These are phyloP conservation scores for Neofusicoccum laricinum DNA, from an alignment of 2,329 filamentous ascomycete genomes.

Conservation along the genomic window DNA sequence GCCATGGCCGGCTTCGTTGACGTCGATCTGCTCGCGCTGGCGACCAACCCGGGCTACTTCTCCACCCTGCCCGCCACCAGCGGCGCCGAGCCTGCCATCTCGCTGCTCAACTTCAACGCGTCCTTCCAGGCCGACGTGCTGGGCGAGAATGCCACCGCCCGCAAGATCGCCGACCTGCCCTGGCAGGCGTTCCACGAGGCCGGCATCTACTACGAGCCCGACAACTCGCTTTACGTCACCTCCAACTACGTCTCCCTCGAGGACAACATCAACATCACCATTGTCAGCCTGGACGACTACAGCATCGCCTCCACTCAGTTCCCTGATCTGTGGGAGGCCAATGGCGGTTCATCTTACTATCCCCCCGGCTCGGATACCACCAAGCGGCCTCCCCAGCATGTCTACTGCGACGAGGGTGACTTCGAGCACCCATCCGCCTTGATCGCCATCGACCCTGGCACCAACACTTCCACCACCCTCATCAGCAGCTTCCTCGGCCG, in stretches of 20 bases:
- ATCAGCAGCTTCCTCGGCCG: conserved; percentile 49
- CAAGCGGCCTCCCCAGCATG: conserved; percentile 26
- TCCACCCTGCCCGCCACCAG: conserved; percentile 27
- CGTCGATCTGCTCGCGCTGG: conserved; percentile 31
- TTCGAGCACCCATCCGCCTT: conserved; percentile 42
- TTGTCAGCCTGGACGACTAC: conserved; percentile 41
- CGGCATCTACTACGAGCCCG: conserved; percentile 32
- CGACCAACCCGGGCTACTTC: conserved; percentile 31
- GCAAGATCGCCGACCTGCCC: conserved; percentile 30
- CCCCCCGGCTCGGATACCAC: conserved; percentile 26
- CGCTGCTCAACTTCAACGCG: conserved; percentile 36
- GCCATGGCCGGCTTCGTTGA: conserved; percentile 20
- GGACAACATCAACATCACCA: conserved; percentile 35
- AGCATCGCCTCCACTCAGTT: conserved; percentile 35
- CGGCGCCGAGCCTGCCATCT: conserved; percentile 32
- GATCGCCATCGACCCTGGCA: conserved; percentile 44
- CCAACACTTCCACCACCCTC: conserved; percentile 40
- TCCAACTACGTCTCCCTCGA: conserved; percentile 34
- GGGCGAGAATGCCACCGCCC: conserved; percentile 30
- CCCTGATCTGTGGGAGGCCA: conserved; percentile 38
- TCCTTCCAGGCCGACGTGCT: conserved; percentile 31
- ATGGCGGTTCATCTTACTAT: conserved; percentile 35
- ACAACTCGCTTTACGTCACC: conserved; percentile 42
- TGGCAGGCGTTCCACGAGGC: conserved; percentile 41
- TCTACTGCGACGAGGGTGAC: conserved; percentile 36